Evolutionary conservation across 2,329 filamentous ascomycete genomes (phyloP).

Genomic region (Leptographium wingfieldii): DNA sequence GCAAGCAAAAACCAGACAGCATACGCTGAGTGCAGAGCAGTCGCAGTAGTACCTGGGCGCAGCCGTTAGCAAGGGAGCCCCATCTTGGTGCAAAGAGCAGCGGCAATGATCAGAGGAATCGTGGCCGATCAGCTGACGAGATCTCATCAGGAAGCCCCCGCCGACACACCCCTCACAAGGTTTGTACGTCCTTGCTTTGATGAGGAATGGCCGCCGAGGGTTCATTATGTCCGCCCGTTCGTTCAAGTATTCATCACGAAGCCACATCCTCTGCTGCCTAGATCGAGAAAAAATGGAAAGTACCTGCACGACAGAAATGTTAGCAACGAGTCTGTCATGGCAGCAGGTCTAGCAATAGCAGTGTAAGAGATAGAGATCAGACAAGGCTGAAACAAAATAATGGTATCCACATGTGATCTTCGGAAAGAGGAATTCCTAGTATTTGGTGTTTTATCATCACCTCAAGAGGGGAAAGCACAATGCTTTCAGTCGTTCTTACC

Average conservation of each 20-base stretch:
- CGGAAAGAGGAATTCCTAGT: conserved; percentile 57
- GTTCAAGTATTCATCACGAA: conserved; percentile 52
- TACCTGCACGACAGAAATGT: conserved; percentile 11
- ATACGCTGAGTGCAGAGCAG: not conserved
- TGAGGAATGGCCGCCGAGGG: conserved; percentile 30
- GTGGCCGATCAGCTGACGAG: conserved; percentile 47
- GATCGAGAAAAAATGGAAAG: conserved; percentile 11
- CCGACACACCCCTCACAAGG: conserved; percentile 38
- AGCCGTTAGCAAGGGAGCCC: conserved; percentile 14
- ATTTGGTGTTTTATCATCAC: conserved; percentile 48
- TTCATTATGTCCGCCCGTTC: conserved; percentile 59
- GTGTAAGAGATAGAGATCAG: conserved; percentile 32
- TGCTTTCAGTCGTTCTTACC: conserved; percentile 25
- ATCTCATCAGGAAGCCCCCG: conserved; percentile 49
- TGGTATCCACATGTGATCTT: conserved; percentile 50
- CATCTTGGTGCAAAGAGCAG: not conserved
- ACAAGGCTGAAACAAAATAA: conserved; percentile 52
- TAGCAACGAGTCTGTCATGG: conserved; percentile 9
- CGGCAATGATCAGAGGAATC: not conserved
- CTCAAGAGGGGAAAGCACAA: conserved; percentile 15
- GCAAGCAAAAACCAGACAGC: conserved; percentile 1
- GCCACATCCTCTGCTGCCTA: conserved; percentile 13
- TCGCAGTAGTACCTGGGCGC: conserved; percentile 17
- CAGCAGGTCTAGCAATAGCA: conserved; percentile 8
- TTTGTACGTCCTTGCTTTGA: conserved; percentile 50